Conservation (phyloP, 148 eudicot genomes). For the Amaranthus palmeri region DNA sequence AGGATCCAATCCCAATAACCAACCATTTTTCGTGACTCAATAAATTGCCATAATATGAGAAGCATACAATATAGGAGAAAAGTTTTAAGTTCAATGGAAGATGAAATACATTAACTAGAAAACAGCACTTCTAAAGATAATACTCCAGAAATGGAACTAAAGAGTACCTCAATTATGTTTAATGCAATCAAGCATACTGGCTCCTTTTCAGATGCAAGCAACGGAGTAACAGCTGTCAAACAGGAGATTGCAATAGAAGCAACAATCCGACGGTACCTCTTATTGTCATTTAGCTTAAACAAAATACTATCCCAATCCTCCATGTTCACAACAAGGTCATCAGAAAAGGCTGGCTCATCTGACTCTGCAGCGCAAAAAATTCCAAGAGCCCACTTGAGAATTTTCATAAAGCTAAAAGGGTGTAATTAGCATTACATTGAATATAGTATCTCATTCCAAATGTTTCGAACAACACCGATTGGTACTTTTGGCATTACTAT, state of each 20-base stretch:
- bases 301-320: conserved; percentile 72
- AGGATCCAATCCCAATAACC: too few relatives aligned
- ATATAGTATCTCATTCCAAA: too few relatives aligned
- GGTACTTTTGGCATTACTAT: too few relatives aligned
- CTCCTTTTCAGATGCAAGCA: conserved; percentile 64
- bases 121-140: not conserved
- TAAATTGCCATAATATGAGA: not conserved
- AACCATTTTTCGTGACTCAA: not conserved
- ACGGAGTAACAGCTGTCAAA: conserved; percentile 62
- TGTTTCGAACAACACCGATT: too few relatives aligned
- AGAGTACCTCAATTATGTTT: conserved; percentile 69
- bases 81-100: not conserved
- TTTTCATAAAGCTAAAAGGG: not conserved
- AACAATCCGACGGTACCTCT: conserved; percentile 70
- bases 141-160: not conserved
- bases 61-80: not conserved
- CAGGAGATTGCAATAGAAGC: conserved; percentile 83
- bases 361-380: conserved; percentile 19
- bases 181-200: conserved; percentile 60
- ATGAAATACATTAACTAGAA: not conserved
- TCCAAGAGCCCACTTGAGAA: not conserved
- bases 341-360: conserved; percentile 20
- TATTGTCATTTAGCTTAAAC: conserved; percentile 63
- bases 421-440: too few relatives aligned
- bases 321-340: conserved; percentile 23